These are phyloP conservation scores for Xylaria telfairii DNA, from an alignment of 495 filamentous ascomycete species.

Conservation along the genomic window DNA sequence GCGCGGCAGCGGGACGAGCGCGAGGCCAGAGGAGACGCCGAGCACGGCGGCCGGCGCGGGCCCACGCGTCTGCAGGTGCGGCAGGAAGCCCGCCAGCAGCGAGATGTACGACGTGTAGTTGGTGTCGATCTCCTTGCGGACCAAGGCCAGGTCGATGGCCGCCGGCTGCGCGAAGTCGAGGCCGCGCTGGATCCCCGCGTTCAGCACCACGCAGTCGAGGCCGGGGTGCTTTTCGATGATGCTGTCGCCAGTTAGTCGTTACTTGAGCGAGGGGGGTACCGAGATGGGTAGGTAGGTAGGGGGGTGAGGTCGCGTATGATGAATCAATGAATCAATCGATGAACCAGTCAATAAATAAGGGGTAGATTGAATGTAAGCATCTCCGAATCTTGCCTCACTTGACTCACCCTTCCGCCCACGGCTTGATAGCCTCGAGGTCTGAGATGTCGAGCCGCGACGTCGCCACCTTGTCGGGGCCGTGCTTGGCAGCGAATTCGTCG, in stretches of 20 bases:
- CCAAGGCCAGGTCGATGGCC: conserved; percentile 57
- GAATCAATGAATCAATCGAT: background rate
- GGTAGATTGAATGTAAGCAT: background rate
- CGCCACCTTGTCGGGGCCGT: conserved; percentile 60
- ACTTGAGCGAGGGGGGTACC: background rate
- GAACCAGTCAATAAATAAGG: background rate
- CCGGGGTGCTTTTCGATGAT: conserved; percentile 63
- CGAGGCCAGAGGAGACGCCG: conserved; percentile 59
- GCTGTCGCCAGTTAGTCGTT: conserved; percentile 34
- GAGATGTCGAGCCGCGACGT: conserved; percentile 68
- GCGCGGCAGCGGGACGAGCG: conserved; percentile 57
- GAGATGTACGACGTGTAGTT: conserved; percentile 72
- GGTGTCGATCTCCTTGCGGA: conserved; percentile 64
- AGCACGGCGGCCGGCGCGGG: conserved; percentile 47
- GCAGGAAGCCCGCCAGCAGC: conserved; percentile 67
- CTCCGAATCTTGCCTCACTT: no score
- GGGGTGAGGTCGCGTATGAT: background rate
- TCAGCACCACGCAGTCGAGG: conserved; percentile 63
- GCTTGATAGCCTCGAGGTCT: conserved; percentile 62
- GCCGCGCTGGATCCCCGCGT: conserved; percentile 62
- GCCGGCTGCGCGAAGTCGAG: conserved; percentile 68
- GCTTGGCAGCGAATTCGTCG: conserved; percentile 63
- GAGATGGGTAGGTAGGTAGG: background rate
- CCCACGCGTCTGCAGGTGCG: conserved; percentile 56
- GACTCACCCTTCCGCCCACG: conserved; percentile 59